Conservation (phyloP, 2,329 filamentous ascomycete species). For the Microsporum audouinii region DNA sequence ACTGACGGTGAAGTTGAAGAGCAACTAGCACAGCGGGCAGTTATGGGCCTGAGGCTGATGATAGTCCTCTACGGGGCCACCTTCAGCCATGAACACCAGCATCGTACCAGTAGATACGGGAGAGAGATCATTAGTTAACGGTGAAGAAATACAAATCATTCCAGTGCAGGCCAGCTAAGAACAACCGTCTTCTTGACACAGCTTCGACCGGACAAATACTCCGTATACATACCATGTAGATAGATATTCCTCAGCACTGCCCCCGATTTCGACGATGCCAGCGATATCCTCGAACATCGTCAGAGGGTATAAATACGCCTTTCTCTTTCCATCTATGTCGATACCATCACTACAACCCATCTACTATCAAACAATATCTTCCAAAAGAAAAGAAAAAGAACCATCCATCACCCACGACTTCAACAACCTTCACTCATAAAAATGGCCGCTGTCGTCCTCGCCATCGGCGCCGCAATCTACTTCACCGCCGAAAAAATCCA, state of each 20-base stretch:
- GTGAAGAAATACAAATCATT: background rate
- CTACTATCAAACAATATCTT: background rate
- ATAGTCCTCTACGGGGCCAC: background rate
- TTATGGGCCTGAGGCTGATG: background rate
- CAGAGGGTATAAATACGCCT: background rate
- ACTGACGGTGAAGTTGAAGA: background rate
- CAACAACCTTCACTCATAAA: background rate
- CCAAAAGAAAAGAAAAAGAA: background rate
- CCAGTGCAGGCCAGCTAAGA: background rate
- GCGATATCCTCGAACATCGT: background rate
- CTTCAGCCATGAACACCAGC: background rate
- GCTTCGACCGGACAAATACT: background rate
- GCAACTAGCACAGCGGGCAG: background rate
- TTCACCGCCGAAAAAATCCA: conserved; percentile 9
- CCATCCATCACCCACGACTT: background rate
- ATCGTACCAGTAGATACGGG: background rate
- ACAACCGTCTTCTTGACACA: background rate
- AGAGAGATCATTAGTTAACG: background rate
- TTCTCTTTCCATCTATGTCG: background rate
- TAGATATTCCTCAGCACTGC: background rate
- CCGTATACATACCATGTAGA: background rate
- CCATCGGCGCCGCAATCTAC: conserved; percentile 7
- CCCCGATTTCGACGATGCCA: background rate
- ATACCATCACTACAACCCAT: background rate
- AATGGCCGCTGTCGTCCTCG: conserved; percentile 9